Evolutionary conservation across 352 stramenopile genomes (phyloP).

Genomic region (Hyaloperonospora arabidopsidis): DNA sequence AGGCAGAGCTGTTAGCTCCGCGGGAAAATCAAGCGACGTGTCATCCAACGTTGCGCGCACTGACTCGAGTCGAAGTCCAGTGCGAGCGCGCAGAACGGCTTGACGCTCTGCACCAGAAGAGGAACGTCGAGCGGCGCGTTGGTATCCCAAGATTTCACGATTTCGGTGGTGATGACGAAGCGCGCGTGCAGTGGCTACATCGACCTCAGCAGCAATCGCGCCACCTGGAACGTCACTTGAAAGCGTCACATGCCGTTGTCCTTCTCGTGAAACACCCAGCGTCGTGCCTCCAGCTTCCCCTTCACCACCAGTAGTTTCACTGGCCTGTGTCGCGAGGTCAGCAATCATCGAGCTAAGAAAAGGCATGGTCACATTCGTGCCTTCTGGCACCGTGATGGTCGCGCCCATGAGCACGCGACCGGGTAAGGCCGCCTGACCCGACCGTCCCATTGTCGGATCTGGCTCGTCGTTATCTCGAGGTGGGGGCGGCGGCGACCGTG

Average conservation of each 20-base stretch:
- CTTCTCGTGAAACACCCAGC: conserved; percentile 1
- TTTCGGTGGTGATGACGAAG: conserved; percentile 22
- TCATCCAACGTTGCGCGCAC: conserved; percentile 42
- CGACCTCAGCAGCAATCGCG: conserved; percentile 9
- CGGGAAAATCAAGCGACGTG: conserved; percentile 23
- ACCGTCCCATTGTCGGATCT: conserved; percentile 37
- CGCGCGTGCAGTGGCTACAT: conserved; percentile 17
- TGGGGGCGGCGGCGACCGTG: conserved; percentile 7
- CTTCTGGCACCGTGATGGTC: conserved; percentile 63
- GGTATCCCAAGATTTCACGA: conserved; percentile 19
- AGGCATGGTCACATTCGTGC: conserved; percentile 58
- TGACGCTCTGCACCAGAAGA: conserved; percentile 24
- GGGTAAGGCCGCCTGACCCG: conserved; percentile 4
- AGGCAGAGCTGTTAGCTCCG: conserved; percentile 13
- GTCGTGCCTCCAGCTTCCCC: conserved; percentile 7
- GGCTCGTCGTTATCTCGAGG: conserved; percentile 62
- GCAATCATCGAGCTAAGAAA: conserved; percentile 81
- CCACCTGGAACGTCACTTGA: conserved; percentile 8
- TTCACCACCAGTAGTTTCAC: conserved; percentile 14
- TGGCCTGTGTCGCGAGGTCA: conserved; percentile 58
- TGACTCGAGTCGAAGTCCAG: conserved; percentile 29
- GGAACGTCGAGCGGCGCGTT: conserved; percentile 15
- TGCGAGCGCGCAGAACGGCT: conserved; percentile 30
- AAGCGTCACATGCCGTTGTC: conserved; percentile 18
- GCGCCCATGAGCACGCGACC: conserved; percentile 64